Percentiles rank a stretch among this genome's conserved stretches.
Evolutionary conservation across 805 yeast species (phyloP).

Genomic region (Kluyveromyces lactis): DNA sequence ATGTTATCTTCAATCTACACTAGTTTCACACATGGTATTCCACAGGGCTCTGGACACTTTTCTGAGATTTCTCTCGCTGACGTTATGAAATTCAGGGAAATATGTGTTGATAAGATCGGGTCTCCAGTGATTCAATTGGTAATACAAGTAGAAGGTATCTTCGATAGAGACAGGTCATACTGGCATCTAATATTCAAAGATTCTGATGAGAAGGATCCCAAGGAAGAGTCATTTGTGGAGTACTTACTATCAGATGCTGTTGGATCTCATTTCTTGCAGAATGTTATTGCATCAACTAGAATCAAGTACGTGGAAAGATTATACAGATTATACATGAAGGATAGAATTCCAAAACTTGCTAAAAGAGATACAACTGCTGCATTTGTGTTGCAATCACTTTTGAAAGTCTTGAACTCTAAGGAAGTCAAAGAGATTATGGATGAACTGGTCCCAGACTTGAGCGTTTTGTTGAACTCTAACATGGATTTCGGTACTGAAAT

Average conservation of each 20-base stretch:
- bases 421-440: slow-evolving; percentile 59
- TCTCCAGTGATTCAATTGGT: slow-evolving; percentile 82
- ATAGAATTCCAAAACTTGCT: slow-evolving; percentile 63
- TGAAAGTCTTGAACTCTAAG: slow-evolving; percentile 53
- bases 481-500: slow-evolving; percentile 61
- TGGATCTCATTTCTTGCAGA: slow-evolving; percentile 89
- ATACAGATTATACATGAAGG: slow-evolving; percentile 62
- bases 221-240: slow-evolving; percentile 76
- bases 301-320: slow-evolving; percentile 62
- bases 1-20: slow-evolving; percentile 36
- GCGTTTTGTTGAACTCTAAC: slow-evolving; percentile 54
- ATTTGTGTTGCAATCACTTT: slow-evolving; percentile 64
- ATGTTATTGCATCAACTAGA: slow-evolving; percentile 57
- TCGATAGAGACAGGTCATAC: slow-evolving; percentile 61
- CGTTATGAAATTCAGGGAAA: slow-evolving; percentile 51
- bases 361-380: slow-evolving; percentile 80
- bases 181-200: slow-evolving; percentile 59
- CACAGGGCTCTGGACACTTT: slow-evolving; percentile 19
- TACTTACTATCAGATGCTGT: slow-evolving; percentile 76
- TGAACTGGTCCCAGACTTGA: slow-evolving; percentile 56
- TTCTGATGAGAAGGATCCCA: slow-evolving; percentile 41
- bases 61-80: slow-evolving; percentile 24
- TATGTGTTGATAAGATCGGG: slow-evolving; percentile 70
- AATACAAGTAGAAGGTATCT: slow-evolving; percentile 72
- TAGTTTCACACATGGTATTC: slow-evolving; percentile 21